phyloP scores from a whole-genome alignment of 257 asterid genomes.

The Prunella vulgaris region DNA sequence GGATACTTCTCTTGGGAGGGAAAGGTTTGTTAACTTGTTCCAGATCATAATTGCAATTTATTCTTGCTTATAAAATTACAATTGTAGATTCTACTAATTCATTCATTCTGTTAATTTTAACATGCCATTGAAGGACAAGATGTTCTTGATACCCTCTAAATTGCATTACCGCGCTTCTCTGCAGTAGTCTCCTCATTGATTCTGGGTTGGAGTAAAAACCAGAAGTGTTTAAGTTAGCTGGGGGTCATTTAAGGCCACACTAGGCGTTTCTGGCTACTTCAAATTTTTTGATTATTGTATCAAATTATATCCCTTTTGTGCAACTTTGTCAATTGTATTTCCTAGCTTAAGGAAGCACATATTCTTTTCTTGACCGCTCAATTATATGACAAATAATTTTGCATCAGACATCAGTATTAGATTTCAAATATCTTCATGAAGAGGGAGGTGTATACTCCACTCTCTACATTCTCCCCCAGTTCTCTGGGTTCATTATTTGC shows the following conservation, averaged over 20 bases:
- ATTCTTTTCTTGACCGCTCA: too few relatives aligned
- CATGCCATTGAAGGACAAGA: not conserved
- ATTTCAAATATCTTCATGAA: not conserved
- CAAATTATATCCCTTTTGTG: too few relatives aligned
- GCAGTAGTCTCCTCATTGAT: not conserved
- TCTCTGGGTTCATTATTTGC: not conserved
- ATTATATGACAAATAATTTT: not conserved
- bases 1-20: constrained; percentile 95
- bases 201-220: not conserved
- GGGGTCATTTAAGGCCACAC: not conserved
- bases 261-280: not conserved
- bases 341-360: too few relatives aligned
- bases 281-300: not conserved
- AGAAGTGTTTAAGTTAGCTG: not conserved
- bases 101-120: not conserved
- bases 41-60: not conserved
- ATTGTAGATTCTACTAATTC: not conserved
- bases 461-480: not conserved
- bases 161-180: not conserved
- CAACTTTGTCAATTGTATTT: too few relatives aligned
- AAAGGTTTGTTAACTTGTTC: constrained; percentile 48
- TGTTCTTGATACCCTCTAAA: not conserved
- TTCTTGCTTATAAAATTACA: not conserved
- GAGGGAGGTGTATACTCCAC: not conserved
- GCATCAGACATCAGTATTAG: not conserved